Evolutionary conservation across 2,329 filamentous ascomycete genomes (phyloP).

Genomic region (Aureobasidium subglaciale): DNA sequence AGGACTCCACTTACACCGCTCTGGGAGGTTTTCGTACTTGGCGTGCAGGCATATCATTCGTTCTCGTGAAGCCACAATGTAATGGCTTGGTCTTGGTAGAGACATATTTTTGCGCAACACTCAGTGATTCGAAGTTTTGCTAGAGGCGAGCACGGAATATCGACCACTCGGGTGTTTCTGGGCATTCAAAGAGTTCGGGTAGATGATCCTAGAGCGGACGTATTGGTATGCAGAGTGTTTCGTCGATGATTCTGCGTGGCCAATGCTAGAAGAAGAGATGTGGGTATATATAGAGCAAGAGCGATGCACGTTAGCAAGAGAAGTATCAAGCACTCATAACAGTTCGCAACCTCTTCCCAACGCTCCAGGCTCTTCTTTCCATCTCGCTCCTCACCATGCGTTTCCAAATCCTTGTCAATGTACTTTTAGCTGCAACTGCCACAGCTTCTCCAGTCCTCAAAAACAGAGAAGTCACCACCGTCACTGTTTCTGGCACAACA

Average conservation of each 20-base stretch:
- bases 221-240: background rate
- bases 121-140: background rate
- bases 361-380: background rate
- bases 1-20: background rate
- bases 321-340: constrained; percentile 2
- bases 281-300: background rate
- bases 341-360: background rate
- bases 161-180: constrained; percentile 10
- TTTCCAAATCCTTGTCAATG: background rate
- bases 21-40: background rate
- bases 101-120: background rate
- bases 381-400: background rate
- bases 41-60: background rate
- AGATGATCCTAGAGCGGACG: background rate
- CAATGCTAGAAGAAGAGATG: background rate
- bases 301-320: background rate
- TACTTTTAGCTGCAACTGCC: background rate
- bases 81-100: background rate
- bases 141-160: background rate
- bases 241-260: background rate
- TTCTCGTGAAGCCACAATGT: background rate
- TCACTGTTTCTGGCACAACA: background rate
- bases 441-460: background rate
- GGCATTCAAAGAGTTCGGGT: background rate
- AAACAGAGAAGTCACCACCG: background rate